Evolutionary conservation across 129 eudicot species (phyloP).

Genomic region (Helianthus annuus): HanXRQr2.0-SUNRISE NC_035441.2:146281995-146282494

Average conservation of each 20-base stretch:
- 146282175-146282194: too few relatives aligned
- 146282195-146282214: too few relatives aligned
- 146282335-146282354: neutral
- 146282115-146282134: conserved; percentile 91
- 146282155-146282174: too few relatives aligned
- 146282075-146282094: conserved; percentile 41
- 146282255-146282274: too few relatives aligned
- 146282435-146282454: too few relatives aligned
- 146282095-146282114: conserved; percentile 82
- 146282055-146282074: conserved; percentile 36
- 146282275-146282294: too few relatives aligned
- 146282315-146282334: neutral
- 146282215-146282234: conserved; percentile 82
- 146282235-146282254: too few relatives aligned
- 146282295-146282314: conserved; percentile 1
- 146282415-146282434: too few relatives aligned
- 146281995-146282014: conserved; percentile 6
- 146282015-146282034: conserved; percentile 23
- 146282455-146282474: too few relatives aligned
- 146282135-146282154: too few relatives aligned
- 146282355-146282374: conserved; percentile 12
- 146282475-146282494: too few relatives aligned
- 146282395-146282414: too few relatives aligned
- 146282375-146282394: neutral
- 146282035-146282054: conserved; percentile 22